Conservation (phyloP, 768 basidiomycete genomes). For the Leccinum broughii region DNA sequence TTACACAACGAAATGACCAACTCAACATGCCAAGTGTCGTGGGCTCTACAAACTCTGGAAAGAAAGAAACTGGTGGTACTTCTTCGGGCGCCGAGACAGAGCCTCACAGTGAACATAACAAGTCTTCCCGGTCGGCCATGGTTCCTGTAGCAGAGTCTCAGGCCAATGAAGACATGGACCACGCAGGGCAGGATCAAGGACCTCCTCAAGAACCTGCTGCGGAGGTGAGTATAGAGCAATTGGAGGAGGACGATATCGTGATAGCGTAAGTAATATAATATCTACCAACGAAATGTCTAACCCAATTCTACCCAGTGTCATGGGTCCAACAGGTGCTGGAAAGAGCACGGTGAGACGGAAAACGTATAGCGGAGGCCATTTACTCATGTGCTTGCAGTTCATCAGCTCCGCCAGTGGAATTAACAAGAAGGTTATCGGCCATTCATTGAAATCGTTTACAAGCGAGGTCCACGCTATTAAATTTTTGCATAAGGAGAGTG, state of each 20-base stretch:
- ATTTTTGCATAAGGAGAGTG: conserved; percentile 4
- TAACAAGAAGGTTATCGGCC: not conserved
- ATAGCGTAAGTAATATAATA: not conserved
- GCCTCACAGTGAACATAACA: no score
- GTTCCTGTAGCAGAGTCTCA: not conserved
- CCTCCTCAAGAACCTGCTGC: not conserved
- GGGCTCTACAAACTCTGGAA: conserved; percentile 10
- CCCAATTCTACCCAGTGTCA: not conserved
- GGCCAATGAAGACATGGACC: not conserved
- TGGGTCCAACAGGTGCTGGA: not conserved
- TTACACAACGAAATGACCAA: not conserved
- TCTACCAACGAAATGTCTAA: not conserved
- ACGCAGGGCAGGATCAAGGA: not conserved
- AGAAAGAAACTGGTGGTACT: conserved; percentile 10
- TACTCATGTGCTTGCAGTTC: not conserved
- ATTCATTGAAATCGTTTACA: conserved; percentile 12
- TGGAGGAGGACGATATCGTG: no score
- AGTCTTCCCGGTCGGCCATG: no score
- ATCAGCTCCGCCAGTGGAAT: not conserved
- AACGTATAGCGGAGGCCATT: not conserved
- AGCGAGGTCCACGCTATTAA: conserved; percentile 7
- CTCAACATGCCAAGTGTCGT: conserved; percentile 9
- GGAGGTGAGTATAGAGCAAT: no score
- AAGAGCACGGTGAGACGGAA: not conserved
- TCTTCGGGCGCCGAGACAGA: no score